Percentiles rank a stretch among this genome's conserved stretches.
phyloP scores from a whole-genome alignment of 139 green algal genomes.

The Micractinium sp. region DNA sequence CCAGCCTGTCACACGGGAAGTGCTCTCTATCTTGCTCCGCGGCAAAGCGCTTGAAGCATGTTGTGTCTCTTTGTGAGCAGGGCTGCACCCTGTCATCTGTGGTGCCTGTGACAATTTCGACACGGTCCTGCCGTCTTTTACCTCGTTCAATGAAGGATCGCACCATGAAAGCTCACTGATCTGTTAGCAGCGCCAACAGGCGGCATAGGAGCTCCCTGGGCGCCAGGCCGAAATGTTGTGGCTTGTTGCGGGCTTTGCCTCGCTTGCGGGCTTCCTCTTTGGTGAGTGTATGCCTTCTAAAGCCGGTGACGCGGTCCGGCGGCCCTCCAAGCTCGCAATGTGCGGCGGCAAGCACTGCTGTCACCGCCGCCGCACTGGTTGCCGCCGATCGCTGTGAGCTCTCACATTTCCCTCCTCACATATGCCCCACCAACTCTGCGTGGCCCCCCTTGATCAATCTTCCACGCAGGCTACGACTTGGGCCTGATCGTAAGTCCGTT shows the following conservation, averaged over 20 bases:
- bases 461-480: slow-evolving; percentile 56
- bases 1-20: too few relatives aligned
- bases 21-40: neutral
- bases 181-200: neutral
- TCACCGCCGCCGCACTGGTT: neutral
- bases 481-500: slow-evolving; percentile 32
- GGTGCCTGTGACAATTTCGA: too few relatives aligned
- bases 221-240: slow-evolving; percentile 53
- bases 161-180: too few relatives aligned
- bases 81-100: too few relatives aligned
- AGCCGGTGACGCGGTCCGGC: neutral
- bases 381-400: neutral
- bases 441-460: neutral
- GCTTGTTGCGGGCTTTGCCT: slow-evolving; percentile 64
- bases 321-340: neutral
- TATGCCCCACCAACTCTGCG: neutral
- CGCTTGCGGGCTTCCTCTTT: slow-evolving; percentile 81
- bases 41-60: neutral
- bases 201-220: neutral
- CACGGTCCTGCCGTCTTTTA: too few relatives aligned
- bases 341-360: neutral
- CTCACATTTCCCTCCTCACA: neutral
- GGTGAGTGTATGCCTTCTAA: neutral
- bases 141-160: too few relatives aligned
- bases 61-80: neutral